Evolutionary conservation across 306 rosid genomes (phyloP), one percentile per base, ranked within the genome.

Genomic region (Oemleria cerasiformis): DNA sequence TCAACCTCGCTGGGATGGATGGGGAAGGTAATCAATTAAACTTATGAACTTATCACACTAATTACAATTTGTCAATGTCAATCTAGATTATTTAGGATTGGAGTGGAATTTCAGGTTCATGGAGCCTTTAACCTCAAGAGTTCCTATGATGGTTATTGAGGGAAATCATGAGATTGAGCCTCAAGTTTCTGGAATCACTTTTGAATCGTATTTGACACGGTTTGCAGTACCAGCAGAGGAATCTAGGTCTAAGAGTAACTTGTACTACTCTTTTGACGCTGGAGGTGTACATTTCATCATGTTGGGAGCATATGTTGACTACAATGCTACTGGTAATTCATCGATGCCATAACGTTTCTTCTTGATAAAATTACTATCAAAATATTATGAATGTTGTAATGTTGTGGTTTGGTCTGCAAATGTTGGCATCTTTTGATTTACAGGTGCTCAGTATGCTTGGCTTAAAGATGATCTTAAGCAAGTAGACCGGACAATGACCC

Each of bases 121-220:
- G 97, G 88, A 90, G 84, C 88, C 90, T 42, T 81, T 92, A 75
- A 88, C 78, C 50, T 90, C 97, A 38, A 63, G 74, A 83, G 53
- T 88, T 77, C 97, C 98, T 0, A 83, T 92, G 92, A 92, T 90
- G 96, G 96, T 90, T 75, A 82, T 90, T 70, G 97, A 90, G 78
- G 98, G 98, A 70, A 92, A 92, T 81, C 98, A 92, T 77, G 98
- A 92, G 85, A 92, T 90, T 82, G 97, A 92, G 78, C 97, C 98
- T 75, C 97, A 93, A 81, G 91, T 73, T 60, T 73, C 80, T 53
- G 89, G 93, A 64, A 83, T 88, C 77, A 80, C 84, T 64, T 93
- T 93, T 74, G 19, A 86, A 76, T 89, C 96, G 54, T 92, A 92
- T 77, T 48, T 73, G 63, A 75, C 97, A 65, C 82, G 97, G 79